phyloP scores from a whole-genome alignment of 306 rosid genomes.

The Gastrolobium villosum region DNA sequence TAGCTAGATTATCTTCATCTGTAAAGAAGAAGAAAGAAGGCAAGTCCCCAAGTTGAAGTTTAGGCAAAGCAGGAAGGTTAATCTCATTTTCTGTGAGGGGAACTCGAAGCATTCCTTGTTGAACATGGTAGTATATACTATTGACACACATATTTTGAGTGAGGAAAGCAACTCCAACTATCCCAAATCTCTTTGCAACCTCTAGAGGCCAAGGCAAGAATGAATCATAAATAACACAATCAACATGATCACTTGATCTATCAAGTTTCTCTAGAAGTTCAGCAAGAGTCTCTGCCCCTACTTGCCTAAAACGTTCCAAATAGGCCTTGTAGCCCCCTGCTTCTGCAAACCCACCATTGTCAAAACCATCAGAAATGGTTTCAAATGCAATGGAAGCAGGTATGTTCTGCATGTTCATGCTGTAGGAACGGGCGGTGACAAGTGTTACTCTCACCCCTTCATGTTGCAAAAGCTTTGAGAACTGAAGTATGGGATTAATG shows the following conservation, averaged over 20 bases:
- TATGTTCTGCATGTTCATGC: not conserved
- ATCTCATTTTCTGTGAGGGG: conserved; percentile 15
- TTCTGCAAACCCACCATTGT: not conserved
- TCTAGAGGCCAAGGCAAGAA: conserved; percentile 46
- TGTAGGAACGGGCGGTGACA: conserved; percentile 29
- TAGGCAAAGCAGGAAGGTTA: conserved; percentile 27
- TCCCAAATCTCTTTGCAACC: not conserved
- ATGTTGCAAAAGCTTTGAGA: not conserved
- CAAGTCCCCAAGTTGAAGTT: no score
- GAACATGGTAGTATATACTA: not conserved
- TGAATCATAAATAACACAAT: conserved; percentile 39
- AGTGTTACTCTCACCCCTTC: conserved; percentile 38
- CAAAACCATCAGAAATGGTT: conserved; percentile 49
- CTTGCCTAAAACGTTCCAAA: not conserved
- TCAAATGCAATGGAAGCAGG: conserved; percentile 14
- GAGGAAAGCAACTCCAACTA: conserved; percentile 24
- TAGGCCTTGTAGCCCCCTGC: conserved; percentile 1
- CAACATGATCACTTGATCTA: not conserved
- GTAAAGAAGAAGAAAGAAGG: conserved; percentile 30
- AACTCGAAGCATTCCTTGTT: conserved; percentile 25
- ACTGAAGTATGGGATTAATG: conserved; percentile 8
- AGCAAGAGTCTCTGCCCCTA: conserved; percentile 33
- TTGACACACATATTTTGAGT: conserved; percentile 14
- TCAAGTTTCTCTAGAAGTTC: conserved; percentile 34
- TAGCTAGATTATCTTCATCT: not conserved